Conservation (phyloP, 2,329 filamentous ascomycete species). For the Lachnellula hyalina region DNA sequence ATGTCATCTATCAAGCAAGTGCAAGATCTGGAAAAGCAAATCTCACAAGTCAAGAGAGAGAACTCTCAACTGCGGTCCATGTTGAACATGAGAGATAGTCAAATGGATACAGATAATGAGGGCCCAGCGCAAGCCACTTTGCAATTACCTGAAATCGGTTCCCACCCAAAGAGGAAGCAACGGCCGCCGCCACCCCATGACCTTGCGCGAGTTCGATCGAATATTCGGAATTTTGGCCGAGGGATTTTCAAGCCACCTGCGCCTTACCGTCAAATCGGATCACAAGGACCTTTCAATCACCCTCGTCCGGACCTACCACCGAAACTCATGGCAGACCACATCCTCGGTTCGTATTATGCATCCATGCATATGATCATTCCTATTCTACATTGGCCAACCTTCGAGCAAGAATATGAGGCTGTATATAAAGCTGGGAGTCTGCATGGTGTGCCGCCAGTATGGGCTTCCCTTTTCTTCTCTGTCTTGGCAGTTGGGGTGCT, state of each 20-base stretch:
- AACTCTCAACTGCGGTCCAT: conserved; percentile 68
- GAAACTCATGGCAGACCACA: conserved; percentile 61
- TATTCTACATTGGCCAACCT: conserved; percentile 82
- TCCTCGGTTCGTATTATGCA: conserved; percentile 70
- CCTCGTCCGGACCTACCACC: conserved; percentile 63
- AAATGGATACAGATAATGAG: conserved; percentile 39
- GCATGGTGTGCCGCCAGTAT: conserved; percentile 58
- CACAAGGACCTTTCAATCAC: conserved; percentile 45
- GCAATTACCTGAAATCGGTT: conserved; percentile 60
- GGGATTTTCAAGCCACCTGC: conserved; percentile 77
- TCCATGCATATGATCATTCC: conserved; percentile 78
- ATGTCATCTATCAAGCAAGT: conserved; percentile 99
- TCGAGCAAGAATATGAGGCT: conserved; percentile 68
- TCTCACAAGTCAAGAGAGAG: conserved; percentile 73
- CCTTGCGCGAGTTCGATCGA: conserved; percentile 64
- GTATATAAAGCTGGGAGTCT: conserved; percentile 65
- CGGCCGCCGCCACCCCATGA: conserved; percentile 60
- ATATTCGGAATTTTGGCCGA: conserved; percentile 66
- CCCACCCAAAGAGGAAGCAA: conserved; percentile 59
- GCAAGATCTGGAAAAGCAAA: conserved; percentile 91
- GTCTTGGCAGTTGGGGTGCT: conserved; percentile 79
- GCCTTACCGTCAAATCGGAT: conserved; percentile 53
- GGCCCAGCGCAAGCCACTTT: conserved; percentile 39
- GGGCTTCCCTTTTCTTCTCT: conserved; percentile 75
- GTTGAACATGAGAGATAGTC: conserved; percentile 39